Base-by-base conservation (phyloP, 2,329 filamentous ascomycete genomes). In the Stemphylium vesicarium region DNA sequence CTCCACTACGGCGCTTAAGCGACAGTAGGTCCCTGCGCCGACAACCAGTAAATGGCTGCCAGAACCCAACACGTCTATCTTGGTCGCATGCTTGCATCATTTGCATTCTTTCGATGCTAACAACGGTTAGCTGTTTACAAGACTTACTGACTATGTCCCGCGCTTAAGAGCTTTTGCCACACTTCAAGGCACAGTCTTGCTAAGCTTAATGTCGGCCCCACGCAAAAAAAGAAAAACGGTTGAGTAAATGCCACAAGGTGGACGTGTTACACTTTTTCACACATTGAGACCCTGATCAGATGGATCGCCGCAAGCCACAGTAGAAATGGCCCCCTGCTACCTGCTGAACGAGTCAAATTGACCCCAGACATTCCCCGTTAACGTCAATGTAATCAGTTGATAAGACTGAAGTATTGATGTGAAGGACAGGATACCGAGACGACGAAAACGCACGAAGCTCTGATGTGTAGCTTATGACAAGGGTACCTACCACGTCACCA, bases 51-150 rank as follows among this genome's bases (percentile, higher is more conserved):
- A 41, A 20, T 31, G 20, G 26, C 36, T 29, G 32, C 45, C 40
- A 49, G 42, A 39, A 24, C 43, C 52, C 50, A 18, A 52, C 33
- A 40, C 38, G 59, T 32, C 59, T 56, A 52, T 53, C 54, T 56
- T 60, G 26, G 47, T 60, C 50, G 35, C 39, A 39, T n/a, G 29
- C 37, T 29, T 51, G 53, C 44, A 32, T 51, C 38, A 26, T 46
- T 46, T 39, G 18, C 44, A 54, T 53, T 40, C 35, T 35, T 56
- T 36, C 37, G 33, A 18, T 40, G 24, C 47, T 44, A 16, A 38
- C 20, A 36, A 41, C 15, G 46, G 46, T 31, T 41, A 45, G 40
- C 37, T 44, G 52, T 49, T 41, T 39, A 53, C 50, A 44, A 35
- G 4, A 29, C 29, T 7, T 22, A 20, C 4, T 7, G 15, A 20